Evolutionary conservation across 2,329 filamentous ascomycete genomes (phyloP), one percentile per base, ranked within the genome.

Genomic region (Biscogniauxia sp.): DNA sequence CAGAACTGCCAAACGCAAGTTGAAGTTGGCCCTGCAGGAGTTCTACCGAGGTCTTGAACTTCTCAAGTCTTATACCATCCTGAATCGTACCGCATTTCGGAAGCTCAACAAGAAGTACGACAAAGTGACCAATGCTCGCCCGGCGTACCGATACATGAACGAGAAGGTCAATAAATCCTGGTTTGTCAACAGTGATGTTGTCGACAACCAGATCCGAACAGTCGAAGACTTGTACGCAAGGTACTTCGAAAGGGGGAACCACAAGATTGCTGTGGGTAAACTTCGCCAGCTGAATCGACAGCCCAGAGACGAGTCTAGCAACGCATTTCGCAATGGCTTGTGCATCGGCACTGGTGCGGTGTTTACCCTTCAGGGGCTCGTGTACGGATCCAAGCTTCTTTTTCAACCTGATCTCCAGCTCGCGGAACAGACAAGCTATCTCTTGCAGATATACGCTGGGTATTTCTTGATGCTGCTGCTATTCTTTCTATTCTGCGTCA

Each of bases 91-190:
- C 0, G 95, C 93, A 0, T 98, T 98, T 72, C 88, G 93, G 32
- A 99, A 99, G 75, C 92, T 99, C 72, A 97, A 96, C 77, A 99
- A 99, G 76, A 99, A 99, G 76, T 98, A 96, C 73, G 93, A 98
- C 81, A 99, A 98, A 78, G 87, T 90, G 1, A 87, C 93, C 59
- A 86, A 93, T 68, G 89, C 92, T 50, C 85, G 89, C 11, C 92
- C 92, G 0, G 84, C 89, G 0, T 84, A 90, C 71, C 85, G 89
- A 26, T 98, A 94, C 75, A 91, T 97, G 85, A 89, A 88, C 32
- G 93, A 97, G 68, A 94, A 94, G 72, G 93, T 99, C 68, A 94
- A 92, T 78, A 88, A 89, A 64, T 85, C 93, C 1, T 92, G 91
- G 83, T 99, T 99, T 70, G 94, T 97, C 50, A 89, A 91, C 72